Conservation (phyloP, 2,329 filamentous ascomycete species). For the Hymenoscyphus albidus region DNA sequence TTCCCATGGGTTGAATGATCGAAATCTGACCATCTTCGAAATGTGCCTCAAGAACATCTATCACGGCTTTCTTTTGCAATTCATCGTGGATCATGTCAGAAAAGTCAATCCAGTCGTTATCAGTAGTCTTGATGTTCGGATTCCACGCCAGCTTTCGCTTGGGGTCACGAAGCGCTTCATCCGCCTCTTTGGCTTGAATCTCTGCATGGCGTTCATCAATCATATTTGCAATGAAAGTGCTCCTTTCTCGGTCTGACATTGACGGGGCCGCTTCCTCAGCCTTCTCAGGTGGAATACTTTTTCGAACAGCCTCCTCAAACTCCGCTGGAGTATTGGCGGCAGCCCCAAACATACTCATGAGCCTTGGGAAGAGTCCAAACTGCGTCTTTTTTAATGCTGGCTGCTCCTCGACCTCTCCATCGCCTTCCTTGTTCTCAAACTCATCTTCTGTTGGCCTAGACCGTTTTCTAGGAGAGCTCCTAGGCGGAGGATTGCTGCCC, state of each 20-base stretch:
- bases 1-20: constrained; percentile 15
- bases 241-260: constrained; percentile 1
- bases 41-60: constrained; percentile 13
- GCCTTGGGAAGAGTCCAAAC: neutral
- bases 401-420: neutral
- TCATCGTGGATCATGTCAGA: constrained; percentile 9
- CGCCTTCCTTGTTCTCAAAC: neutral
- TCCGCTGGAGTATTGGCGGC: neutral
- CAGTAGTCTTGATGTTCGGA: constrained; percentile 20
- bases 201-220: constrained; percentile 7
- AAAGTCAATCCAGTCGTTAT: constrained; percentile 16
- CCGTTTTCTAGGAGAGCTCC: neutral
- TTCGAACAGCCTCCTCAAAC: neutral
- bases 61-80: constrained; percentile 7
- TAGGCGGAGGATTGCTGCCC: neutral
- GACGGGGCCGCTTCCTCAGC: neutral
- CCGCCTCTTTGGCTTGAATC: neutral
- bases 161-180: constrained; percentile 2
- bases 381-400: neutral
- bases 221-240: neutral
- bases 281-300: neutral
- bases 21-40: constrained; percentile 18
- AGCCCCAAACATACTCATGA: neutral
- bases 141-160: constrained; percentile 14
- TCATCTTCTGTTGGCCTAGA: neutral